Percentiles rank a stretch among this genome's conserved stretches.
Conservation (phyloP, 371 early-diverging fungal species). For the Actinomortierella wolfii region DNA sequence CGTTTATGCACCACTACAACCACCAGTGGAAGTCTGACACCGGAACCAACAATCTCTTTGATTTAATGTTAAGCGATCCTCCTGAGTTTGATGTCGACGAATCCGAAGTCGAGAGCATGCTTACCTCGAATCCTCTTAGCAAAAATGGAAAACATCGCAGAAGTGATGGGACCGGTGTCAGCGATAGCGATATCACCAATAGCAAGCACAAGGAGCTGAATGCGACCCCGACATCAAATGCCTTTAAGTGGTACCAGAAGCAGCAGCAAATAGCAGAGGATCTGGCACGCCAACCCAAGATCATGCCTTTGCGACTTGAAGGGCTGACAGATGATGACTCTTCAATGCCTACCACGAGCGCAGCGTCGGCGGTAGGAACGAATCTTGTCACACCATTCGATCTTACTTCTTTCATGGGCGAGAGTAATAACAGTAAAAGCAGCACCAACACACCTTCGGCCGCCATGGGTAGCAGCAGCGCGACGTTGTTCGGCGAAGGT, state of each 20-base stretch:
- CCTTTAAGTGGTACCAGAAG: slow-evolving; percentile 26
- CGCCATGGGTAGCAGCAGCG: not conserved
- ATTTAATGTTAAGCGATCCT: slow-evolving; percentile 41
- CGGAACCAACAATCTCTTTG: slow-evolving; percentile 16
- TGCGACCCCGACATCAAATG: slow-evolving; percentile 16
- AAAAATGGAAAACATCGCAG: too few relatives aligned
- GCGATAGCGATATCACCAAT: not conserved
- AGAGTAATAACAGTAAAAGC: not conserved
- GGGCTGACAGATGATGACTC: slow-evolving; percentile 1
- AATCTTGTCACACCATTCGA: not conserved
- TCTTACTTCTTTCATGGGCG: not conserved
- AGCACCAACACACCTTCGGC: not conserved
- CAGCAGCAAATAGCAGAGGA: slow-evolving; percentile 31
- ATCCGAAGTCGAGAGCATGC: slow-evolving; percentile 16
- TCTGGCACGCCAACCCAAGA: slow-evolving; percentile 23
- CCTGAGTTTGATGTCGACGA: slow-evolving; percentile 36
- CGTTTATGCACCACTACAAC: slow-evolving; percentile 29
- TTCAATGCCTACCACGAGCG: not conserved
- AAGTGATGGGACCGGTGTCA: too few relatives aligned
- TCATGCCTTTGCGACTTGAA: slow-evolving; percentile 12
- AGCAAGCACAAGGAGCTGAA: slow-evolving; percentile 6
- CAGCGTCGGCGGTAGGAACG: not conserved
- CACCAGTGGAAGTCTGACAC: slow-evolving; percentile 32
- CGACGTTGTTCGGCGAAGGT: not conserved
- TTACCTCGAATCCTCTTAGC: not conserved